Evolutionary conservation across 371 early-diverging fungal genomes (phyloP).

Genomic region (Fennellomyces sp.): DNA sequence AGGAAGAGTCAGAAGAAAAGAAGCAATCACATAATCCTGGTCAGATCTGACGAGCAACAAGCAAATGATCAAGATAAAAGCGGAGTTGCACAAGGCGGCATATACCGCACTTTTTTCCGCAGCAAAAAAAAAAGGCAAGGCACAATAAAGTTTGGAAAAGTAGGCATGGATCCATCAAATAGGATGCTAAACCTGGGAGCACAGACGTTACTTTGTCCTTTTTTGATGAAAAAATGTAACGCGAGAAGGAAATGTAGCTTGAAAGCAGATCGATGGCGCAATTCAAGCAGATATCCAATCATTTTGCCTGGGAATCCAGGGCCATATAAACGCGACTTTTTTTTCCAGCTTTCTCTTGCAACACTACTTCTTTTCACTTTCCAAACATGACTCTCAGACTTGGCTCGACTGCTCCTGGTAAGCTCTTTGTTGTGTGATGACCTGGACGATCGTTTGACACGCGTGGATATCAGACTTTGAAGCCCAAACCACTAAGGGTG

Average conservation of each 20-base stretch:
- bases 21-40: not conserved
- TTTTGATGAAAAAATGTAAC: conserved; percentile 5
- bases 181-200: not conserved
- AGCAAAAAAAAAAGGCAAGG: no score
- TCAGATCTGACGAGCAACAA: not conserved
- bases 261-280: conserved; percentile 1
- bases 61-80: not conserved
- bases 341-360: conserved; percentile 6
- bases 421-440: not conserved
- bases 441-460: not conserved
- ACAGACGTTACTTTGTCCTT: not conserved
- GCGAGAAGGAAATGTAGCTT: not conserved
- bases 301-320: not conserved
- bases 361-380: not conserved
- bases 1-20: no score
- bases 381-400: conserved; percentile 59
- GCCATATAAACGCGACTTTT: conserved; percentile 1
- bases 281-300: not conserved
- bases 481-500: conserved; percentile 86
- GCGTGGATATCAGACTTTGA: conserved; percentile 63
- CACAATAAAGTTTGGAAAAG: not conserved
- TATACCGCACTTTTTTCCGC: no score
- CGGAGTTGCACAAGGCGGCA: not conserved
- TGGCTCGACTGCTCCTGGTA: conserved; percentile 66
- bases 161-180: not conserved